These are phyloP conservation scores for Candida sojae DNA, from an alignment of 1,139 yeast species.

Conservation along the genomic window DNA sequence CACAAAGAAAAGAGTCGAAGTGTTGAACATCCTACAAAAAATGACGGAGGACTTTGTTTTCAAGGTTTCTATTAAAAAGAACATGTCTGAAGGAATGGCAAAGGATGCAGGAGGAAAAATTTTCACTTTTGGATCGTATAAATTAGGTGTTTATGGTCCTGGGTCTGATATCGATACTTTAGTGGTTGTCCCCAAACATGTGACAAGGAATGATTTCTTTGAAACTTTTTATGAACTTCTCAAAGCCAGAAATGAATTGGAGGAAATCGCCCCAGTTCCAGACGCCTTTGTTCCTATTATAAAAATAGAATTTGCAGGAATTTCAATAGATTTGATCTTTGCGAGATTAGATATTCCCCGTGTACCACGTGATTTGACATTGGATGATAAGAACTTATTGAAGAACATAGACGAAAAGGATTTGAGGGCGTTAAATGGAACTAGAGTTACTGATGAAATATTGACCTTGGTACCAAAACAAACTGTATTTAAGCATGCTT, in stretches of 20 bases:
- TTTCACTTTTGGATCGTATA: constrained; percentile 91
- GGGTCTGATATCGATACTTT: constrained; percentile 97
- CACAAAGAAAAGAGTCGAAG: constrained; percentile 76
- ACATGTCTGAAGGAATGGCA: constrained; percentile 98
- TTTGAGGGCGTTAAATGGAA: constrained; percentile 86
- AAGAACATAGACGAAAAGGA: constrained; percentile 90
- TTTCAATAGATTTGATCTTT: constrained; percentile 85
- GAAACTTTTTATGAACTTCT: constrained; percentile 70
- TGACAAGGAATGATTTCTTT: constrained; percentile 87
- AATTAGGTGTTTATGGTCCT: constrained; percentile 96
- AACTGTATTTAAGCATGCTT: constrained; percentile 87
- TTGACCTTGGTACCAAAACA: constrained; percentile 87
- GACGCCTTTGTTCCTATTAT: constrained; percentile 97
- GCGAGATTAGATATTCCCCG: constrained; percentile 82
- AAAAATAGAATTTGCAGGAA: constrained; percentile 82
- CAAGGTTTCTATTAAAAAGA: constrained; percentile 72
- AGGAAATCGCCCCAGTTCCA: constrained; percentile 89
- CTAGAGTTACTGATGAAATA: constrained; percentile 96
- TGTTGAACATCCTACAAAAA: constrained; percentile 67
- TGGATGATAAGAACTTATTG: constrained; percentile 82
- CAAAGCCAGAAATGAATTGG: constrained; percentile 72
- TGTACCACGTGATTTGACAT: constrained; percentile 70
- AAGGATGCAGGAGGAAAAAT: constrained; percentile 96
- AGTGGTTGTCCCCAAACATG: constrained; percentile 95
- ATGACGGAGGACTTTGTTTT: constrained; percentile 81